These are phyloP conservation scores for Anastatica hierochuntica DNA, from an alignment of 345 rosid genomes.

Conservation along the genomic window DNA sequence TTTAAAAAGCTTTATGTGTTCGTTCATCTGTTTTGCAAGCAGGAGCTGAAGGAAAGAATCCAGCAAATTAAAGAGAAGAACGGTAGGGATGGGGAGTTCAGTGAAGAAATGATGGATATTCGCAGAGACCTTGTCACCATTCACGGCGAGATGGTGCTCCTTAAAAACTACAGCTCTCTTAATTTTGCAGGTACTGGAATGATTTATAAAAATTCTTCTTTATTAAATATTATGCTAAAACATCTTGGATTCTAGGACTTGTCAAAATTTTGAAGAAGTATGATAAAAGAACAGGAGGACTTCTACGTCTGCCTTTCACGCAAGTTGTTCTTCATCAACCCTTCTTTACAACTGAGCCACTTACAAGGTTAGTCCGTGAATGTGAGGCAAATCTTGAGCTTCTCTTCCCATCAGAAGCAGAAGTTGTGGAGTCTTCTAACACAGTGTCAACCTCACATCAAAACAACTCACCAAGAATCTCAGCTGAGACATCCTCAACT, in stretches of 20 bases:
- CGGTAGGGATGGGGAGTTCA: constrained; percentile 47
- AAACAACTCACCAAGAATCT: constrained; percentile 22
- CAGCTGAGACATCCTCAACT: constrained; percentile 34
- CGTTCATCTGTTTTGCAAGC: background rate
- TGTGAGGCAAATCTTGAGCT: constrained; percentile 88
- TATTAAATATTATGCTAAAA: background rate
- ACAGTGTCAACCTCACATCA: background rate
- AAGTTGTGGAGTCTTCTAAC: constrained; percentile 57
- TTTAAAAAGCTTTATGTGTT: background rate
- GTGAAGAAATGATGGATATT: constrained; percentile 90
- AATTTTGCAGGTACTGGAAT: constrained; percentile 72
- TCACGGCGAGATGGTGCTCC: constrained; percentile 94
- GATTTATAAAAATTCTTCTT: background rate
- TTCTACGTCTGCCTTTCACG: constrained; percentile 67
- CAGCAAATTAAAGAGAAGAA: constrained; percentile 49
- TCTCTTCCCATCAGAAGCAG: constrained; percentile 77
- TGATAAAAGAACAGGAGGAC: constrained; percentile 80
- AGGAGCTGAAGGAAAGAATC: constrained; percentile 87
- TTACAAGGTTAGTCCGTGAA: constrained; percentile 70
- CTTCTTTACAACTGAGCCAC: constrained; percentile 74
- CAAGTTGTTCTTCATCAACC: constrained; percentile 78
- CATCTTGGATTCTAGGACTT: constrained; percentile 38
- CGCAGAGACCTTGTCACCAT: constrained; percentile 82
- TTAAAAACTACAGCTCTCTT: constrained; percentile 81
- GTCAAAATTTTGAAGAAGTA: constrained; percentile 85